Evolutionary conservation across 2,329 filamentous ascomycete species (phyloP).

Genomic region (Trichoderma hamatum): DNA sequence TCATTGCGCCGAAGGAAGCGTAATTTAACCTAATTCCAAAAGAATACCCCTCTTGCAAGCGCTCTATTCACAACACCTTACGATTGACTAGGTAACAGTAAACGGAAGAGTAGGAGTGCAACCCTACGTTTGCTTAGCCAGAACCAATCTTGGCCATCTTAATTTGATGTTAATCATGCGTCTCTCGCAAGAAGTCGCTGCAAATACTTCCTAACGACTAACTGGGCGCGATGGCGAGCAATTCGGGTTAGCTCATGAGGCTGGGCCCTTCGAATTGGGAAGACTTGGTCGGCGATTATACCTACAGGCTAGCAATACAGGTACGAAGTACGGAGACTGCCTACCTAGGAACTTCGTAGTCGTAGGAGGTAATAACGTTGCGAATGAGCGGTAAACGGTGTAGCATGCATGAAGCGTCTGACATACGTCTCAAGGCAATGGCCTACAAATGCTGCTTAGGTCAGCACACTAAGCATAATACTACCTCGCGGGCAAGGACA

Average conservation of each 20-base stretch:
- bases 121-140: neutral
- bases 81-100: neutral
- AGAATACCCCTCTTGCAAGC: neutral
- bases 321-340: neutral
- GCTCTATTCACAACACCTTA: neutral
- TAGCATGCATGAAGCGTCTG: constrained; percentile 16
- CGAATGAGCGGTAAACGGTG: constrained; percentile 14
- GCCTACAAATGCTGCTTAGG: neutral
- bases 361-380: neutral
- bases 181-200: neutral
- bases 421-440: neutral
- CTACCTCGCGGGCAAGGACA: neutral
- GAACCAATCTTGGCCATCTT: neutral
- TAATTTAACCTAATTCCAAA: neutral
- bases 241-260: neutral
- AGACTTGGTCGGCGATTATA: neutral
- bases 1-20: neutral
- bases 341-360: no score
- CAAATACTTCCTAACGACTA: neutral
- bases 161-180: neutral
- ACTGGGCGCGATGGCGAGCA: neutral
- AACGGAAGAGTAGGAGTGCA: neutral
- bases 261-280: neutral
- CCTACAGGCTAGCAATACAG: neutral
- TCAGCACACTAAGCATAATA: neutral